Base-by-base conservation (phyloP, 2,329 filamentous ascomycete genomes). In the Mariannaea sp. region DNA sequence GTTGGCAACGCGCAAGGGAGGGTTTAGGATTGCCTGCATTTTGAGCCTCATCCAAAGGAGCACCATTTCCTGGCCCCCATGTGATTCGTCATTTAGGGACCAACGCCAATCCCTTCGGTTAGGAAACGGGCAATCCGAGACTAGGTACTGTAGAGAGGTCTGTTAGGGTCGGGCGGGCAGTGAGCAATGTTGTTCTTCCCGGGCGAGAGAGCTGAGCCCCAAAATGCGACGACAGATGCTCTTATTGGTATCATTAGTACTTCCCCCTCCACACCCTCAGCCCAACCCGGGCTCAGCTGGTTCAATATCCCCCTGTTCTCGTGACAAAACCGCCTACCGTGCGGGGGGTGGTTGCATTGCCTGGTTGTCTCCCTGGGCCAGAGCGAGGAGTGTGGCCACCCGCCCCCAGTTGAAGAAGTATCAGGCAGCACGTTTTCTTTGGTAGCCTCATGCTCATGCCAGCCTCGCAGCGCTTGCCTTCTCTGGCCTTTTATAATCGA, bases 181-280 rank as follows among this genome's bases (percentile, higher is more conserved):
- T 47, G 51, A 39, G 52, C 50, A 56, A 48, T 32, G 20, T 27
- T 41, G 39, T 43, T 48, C 22, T 39, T 52, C 40, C 51, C 49
- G 53, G 57, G 62, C 58, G 49, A 57, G n/a, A 16, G 39, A 39
- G 33, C 62, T 59, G 50, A 59, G 62, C 58, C 62, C 58, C 57
- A 9, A 44, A 19, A 13, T 45, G 45, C 30, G 30, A 14, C 16
- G n/a, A 42, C 10, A 39, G 36, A 24, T 41, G 26, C 44, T 30
- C 48, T 45, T 30, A 55, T 49, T 57, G 42, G 53, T 27, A 47
- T 50, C 42, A 8, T 26, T 53, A 8, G 12, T 30, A 19, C 40
- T 13, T 41, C 27, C 26, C 29, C 50, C 47, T 44, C 27, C 49
- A 48, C 57, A 45, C 49, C 47, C 41, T 47, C 61, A 35, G 29